Percentiles rank a stretch among this genome's conserved stretches.
Evolutionary conservation across 495 filamentous ascomycete genomes (phyloP).

Genomic region (Xylaria curta): DNA sequence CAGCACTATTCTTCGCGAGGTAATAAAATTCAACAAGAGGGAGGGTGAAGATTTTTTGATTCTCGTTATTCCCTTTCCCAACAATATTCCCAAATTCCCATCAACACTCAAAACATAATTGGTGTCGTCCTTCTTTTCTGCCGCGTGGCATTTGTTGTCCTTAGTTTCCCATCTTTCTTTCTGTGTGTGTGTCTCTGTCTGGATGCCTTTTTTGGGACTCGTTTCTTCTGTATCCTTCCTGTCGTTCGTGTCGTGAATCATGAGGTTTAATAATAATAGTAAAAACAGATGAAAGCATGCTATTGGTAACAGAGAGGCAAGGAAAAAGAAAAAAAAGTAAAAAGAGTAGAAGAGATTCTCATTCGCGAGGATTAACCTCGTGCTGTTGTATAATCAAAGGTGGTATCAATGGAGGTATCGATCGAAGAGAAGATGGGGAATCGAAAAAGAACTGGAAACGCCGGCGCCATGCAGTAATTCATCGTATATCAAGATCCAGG

Average conservation of each 20-base stretch:
- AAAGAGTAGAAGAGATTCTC: constrained; percentile 7
- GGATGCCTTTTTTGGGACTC: constrained; percentile 14
- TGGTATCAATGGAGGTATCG: constrained; percentile 35
- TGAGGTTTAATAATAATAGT: constrained; percentile 23
- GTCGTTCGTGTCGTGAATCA: constrained; percentile 34
- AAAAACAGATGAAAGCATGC: background rate
- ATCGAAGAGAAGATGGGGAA: constrained; percentile 17
- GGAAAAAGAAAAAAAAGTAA: background rate
- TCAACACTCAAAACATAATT: background rate
- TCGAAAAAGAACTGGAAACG: constrained; percentile 29
- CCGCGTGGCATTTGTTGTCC: constrained; percentile 17
- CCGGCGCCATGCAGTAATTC: constrained; percentile 42
- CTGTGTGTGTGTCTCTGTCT: constrained; percentile 24
- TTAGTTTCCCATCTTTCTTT: constrained; percentile 16
- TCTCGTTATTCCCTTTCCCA: background rate
- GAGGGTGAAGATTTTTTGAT: background rate
- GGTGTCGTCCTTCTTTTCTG: background rate
- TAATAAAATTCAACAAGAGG: background rate
- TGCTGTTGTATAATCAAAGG: background rate
- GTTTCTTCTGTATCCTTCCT: constrained; percentile 32
- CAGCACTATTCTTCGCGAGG: constrained; percentile 42
- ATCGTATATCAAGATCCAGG: constrained; percentile 29
- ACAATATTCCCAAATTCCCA: background rate
- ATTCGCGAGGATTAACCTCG: background rate
- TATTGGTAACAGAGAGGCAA: background rate